These are phyloP conservation scores for Aspergillus proliferans DNA, from an alignment of 2,329 filamentous ascomycete species.

Conservation along the genomic window DNA sequence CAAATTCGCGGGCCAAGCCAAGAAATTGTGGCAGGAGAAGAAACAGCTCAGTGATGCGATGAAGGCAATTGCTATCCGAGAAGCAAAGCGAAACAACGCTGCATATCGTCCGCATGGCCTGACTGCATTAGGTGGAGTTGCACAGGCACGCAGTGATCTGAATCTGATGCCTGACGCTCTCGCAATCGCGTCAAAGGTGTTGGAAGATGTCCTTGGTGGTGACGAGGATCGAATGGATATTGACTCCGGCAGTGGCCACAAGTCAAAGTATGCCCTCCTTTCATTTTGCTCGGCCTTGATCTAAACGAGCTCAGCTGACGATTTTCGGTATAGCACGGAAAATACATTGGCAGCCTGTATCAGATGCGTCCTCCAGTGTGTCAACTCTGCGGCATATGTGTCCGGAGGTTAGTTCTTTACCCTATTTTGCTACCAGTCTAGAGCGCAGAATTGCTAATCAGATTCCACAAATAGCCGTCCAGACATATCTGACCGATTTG, in stretches of 20 bases:
- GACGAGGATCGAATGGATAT: slow-evolving; percentile 63
- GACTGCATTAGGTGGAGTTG: slow-evolving; percentile 64
- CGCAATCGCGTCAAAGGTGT: slow-evolving; percentile 55
- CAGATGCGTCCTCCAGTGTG: slow-evolving; percentile 33
- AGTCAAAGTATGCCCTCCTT: slow-evolving; percentile 21
- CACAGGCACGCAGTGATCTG: slow-evolving; percentile 60
- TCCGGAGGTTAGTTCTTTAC: slow-evolving; percentile 19
- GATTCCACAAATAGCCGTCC: slow-evolving; percentile 21
- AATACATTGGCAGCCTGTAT: slow-evolving; percentile 35
- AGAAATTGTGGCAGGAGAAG: slow-evolving; percentile 52
- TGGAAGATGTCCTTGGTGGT: slow-evolving; percentile 51
- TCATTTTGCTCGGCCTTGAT: background rate
- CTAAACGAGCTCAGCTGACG: slow-evolving; percentile 1
- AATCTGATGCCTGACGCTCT: slow-evolving; percentile 64
- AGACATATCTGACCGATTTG: slow-evolving; percentile 23
- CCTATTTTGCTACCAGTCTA: slow-evolving; percentile 16
- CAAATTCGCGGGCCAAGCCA: slow-evolving; percentile 63
- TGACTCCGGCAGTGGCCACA: slow-evolving; percentile 46
- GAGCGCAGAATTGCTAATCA: background rate
- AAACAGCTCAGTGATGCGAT: slow-evolving; percentile 58
- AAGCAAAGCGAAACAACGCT: slow-evolving; percentile 89
- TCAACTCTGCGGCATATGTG: slow-evolving; percentile 23
- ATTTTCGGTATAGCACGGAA: slow-evolving; percentile 18
- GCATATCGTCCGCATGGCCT: slow-evolving; percentile 73
- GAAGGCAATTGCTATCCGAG: slow-evolving; percentile 65